phyloP scores from a whole-genome alignment of 2,329 filamentous ascomycete genomes.

The Tolypocladium cylindrosporum region DNA sequence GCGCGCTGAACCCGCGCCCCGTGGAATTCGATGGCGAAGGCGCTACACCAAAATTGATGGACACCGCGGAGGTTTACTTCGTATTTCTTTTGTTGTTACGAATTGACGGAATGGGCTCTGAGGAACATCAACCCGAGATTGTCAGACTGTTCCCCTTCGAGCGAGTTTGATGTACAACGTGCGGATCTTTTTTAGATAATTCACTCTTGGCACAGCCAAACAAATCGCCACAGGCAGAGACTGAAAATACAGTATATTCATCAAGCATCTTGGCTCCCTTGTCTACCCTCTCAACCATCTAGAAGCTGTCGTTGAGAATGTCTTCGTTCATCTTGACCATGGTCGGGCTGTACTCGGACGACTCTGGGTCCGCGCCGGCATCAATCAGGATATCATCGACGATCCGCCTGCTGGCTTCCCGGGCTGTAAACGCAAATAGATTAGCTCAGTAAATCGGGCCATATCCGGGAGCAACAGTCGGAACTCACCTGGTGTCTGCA shows the following conservation, averaged over 20 bases:
- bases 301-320: slow-evolving; percentile 54
- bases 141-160: not conserved
- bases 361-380: slow-evolving; percentile 53
- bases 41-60: not conserved
- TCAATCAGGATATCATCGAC: slow-evolving; percentile 72
- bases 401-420: slow-evolving; percentile 71
- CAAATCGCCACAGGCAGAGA: not conserved
- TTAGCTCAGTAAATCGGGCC: slow-evolving; percentile 1
- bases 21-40: not conserved
- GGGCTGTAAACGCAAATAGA: slow-evolving; percentile 36
- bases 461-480: not conserved
- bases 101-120: not conserved
- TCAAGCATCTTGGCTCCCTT: not conserved
- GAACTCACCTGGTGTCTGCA: slow-evolving; percentile 66
- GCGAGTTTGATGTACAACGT: not conserved
- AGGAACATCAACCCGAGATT: not conserved
- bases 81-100: not conserved
- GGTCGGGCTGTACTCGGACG: slow-evolving; percentile 51
- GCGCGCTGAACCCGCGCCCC: not conserved
- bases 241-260: not conserved
- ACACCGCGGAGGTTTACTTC: not conserved
- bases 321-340: slow-evolving; percentile 56
- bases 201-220: not conserved
- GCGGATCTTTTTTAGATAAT: not conserved
- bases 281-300: slow-evolving; percentile 2